Evolutionary conservation across 768 basidiomycete species (phyloP).

Genomic region (Suillus subluteus): DNA sequence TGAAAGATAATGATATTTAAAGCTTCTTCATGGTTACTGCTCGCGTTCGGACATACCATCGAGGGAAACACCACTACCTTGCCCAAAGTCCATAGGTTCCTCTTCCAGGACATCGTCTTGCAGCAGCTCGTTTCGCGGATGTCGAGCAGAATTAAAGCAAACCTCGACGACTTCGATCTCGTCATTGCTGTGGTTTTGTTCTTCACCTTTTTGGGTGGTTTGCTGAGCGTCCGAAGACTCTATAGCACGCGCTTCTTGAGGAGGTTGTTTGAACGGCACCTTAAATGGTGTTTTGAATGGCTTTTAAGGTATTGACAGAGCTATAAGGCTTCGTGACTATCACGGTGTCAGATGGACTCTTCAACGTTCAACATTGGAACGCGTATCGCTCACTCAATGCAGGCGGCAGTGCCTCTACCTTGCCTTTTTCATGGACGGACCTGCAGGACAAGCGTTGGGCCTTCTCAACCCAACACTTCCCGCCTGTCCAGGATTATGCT

Average conservation of each 20-base stretch:
- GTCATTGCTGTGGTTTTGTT: background rate
- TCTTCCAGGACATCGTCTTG: background rate
- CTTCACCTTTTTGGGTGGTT: background rate
- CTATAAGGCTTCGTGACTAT: constrained; percentile 52
- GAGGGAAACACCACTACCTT: background rate
- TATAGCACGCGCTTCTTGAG: constrained; percentile 10
- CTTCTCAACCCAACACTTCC: constrained; percentile 28
- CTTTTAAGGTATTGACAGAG: constrained; percentile 47
- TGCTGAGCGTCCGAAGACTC: background rate
- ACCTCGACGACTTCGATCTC: constrained; percentile 8
- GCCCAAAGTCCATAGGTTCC: background rate
- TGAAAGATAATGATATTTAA: background rate
- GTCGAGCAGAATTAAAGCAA: constrained; percentile 18
- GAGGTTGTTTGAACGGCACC: constrained; percentile 37
- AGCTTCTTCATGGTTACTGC: constrained; percentile 5
- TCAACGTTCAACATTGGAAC: background rate
- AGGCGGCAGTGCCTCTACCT: constrained; percentile 27
- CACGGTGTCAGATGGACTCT: background rate
- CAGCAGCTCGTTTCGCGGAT: constrained; percentile 1
- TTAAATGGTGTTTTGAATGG: constrained; percentile 53
- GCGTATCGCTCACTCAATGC: constrained; percentile 24
- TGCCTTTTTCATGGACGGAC: constrained; percentile 24
- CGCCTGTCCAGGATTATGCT: background rate
- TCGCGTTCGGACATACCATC: background rate
- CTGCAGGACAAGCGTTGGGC: constrained; percentile 14